Evolutionary conservation across 345 rosid genomes (phyloP), one percentile per base, ranked within the genome.

Genomic region (Lumnitzera littorea): DNA sequence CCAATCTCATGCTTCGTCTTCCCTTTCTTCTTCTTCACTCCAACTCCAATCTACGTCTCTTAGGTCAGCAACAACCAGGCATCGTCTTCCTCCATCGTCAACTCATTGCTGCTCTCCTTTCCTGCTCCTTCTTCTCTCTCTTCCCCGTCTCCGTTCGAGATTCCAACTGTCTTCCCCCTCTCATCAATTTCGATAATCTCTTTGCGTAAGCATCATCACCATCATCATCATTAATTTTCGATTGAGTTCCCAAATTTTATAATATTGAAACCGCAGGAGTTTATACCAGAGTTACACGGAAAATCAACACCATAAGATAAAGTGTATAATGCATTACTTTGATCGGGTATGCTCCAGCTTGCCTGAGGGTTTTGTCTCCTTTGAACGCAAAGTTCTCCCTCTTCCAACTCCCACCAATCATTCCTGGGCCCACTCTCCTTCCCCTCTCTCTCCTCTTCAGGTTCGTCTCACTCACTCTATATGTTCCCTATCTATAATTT

Each of bases 11-110:
- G 15, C 69, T 86, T 74, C 67, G 61, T 65, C 67, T 94, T 56
- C 95, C 97, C 0, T 72, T 76, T 24, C 81, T 87, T 10, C 63
- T 90, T 36, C 2, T 43, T 23, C 73, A 62, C 29, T 53, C 73
- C 56, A 58, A 66, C 60, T 68, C 82, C 4, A 82, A 84, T 62
- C 90, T 94, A 50, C 90, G 83, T 2, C 48, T 90, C 57, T 71
- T 94, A 68, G 70, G 69, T 64, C 56, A 73, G 2, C 97, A 94
- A 70, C 80, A 82, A 75, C 67, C 82, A 31, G 95, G 97, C 70
- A 67, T 84, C 4, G 96, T 84, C 58, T 78, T 90, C 49, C 96
- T 94, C 56, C 82, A 74, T 67, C 91, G 88, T 97, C 96, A 90
- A 77, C 70, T 92, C 79, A 79, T 87, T 55, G 90, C 78, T 58